Percentiles rank a stretch among this genome's conserved stretches.
phyloP scores from a whole-genome alignment of 2,329 filamentous ascomycete genomes.

The Microsporum audouinii region DNA sequence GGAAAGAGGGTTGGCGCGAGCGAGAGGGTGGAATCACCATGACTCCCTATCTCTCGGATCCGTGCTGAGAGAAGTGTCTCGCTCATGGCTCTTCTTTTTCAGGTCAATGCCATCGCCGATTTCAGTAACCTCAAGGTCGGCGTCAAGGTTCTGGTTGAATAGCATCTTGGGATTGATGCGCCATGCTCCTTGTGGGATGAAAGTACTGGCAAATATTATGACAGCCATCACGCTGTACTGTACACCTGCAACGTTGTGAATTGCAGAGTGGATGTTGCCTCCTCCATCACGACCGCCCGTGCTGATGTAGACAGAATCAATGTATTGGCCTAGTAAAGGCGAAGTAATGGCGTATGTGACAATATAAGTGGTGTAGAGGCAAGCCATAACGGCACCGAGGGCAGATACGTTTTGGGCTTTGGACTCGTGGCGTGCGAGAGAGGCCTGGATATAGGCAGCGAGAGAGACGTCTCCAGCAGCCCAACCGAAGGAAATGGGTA shows the following conservation, averaged over 20 bases:
- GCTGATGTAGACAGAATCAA: slow-evolving; percentile 32
- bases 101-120: slow-evolving; percentile 9
- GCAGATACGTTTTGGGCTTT: slow-evolving; percentile 38
- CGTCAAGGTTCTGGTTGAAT: slow-evolving; percentile 14
- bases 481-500: slow-evolving; percentile 41
- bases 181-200: slow-evolving; percentile 37
- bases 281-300: slow-evolving; percentile 20
- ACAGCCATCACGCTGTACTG: slow-evolving; percentile 38
- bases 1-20: background rate
- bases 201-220: slow-evolving; percentile 35
- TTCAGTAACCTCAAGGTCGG: slow-evolving; percentile 13
- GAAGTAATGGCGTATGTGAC: slow-evolving; percentile 37
- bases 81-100: slow-evolving; percentile 8
- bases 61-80: slow-evolving; percentile 5
- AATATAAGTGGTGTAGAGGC: slow-evolving; percentile 42
- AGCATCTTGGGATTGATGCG: slow-evolving; percentile 30
- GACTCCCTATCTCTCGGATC: slow-evolving; percentile 2
- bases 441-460: slow-evolving; percentile 42
- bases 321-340: slow-evolving; percentile 37
- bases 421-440: slow-evolving; percentile 36
- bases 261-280: slow-evolving; percentile 31
- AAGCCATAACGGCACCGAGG: slow-evolving; percentile 42
- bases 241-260: slow-evolving; percentile 37
- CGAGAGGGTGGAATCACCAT: slow-evolving; percentile 4
- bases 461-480: slow-evolving; percentile 43